Evolutionary conservation across 352 stramenopile species (phyloP), one percentile per base, ranked within the genome.

Genomic region (Phytophthora capsici): DNA sequence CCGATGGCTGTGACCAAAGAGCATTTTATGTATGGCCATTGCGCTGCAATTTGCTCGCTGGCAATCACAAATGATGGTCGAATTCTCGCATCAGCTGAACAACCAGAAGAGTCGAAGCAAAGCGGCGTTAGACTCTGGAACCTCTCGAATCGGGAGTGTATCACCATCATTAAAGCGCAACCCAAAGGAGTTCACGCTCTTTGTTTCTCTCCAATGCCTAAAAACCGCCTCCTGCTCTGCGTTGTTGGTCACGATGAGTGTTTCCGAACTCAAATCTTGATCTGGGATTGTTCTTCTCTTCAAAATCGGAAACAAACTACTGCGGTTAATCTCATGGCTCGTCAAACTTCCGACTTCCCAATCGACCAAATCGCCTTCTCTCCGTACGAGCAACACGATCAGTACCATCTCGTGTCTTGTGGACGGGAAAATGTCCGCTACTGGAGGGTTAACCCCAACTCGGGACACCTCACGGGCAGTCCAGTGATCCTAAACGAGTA

Each of bases 401-500:
- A 51, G 1, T 75, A 81, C 17, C 81, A 93, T 30, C 79, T 98
- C 6, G 86, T 98, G 14, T 95, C 88, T 2, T 97, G 90, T 61
- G 93, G 93, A 4, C 84, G 86, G 14, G 91, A 98, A 57, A 98
- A 97, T 69, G 73, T 98, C n/a, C 87, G 92, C 2, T 97, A 97
- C 49, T 98, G 90, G 91, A 88, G 91, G 5, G 58, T 97, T 6
- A 72, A 75, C 58, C 66, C 60, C 16, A 75, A 48, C 28, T 68
- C 53, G 16, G 63, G 73, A 12, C 77, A 97, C 44, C 73, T 98
- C 8, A 81, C 84, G 0, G 90, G 88, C 1, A 90, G 75, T 16
- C 90, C 91, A 2, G 89, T 96, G 13, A 88, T 96, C 32, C 66
- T 98, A 12, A 91, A 96, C 36, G 89, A 96, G 59, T 98, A 97